These are phyloP conservation scores for Ophiostoma fasciatum DNA, from an alignment of 2,329 filamentous ascomycete species.

Conservation along the genomic window DNA sequence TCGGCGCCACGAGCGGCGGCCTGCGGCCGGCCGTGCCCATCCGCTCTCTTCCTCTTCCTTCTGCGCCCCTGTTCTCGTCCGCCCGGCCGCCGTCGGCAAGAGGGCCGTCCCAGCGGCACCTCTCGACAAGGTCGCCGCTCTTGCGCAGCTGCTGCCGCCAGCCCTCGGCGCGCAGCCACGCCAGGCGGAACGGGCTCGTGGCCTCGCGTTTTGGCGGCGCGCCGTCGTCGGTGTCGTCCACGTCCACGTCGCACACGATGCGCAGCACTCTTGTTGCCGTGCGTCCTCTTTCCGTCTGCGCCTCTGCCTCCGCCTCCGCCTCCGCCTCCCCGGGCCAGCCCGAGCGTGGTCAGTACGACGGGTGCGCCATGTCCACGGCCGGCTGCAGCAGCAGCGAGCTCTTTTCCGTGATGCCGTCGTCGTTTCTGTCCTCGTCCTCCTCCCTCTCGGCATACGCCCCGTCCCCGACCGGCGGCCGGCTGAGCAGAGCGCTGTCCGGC, in stretches of 20 bases:
- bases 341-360: constrained; percentile 25
- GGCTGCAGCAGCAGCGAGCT: constrained; percentile 18
- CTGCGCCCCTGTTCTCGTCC: too few species aligned
- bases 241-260: not conserved
- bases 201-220: not conserved
- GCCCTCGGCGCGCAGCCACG: constrained; percentile 24
- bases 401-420: constrained; percentile 15
- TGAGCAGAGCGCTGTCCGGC: too few species aligned
- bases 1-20: constrained; percentile 1
- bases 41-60: too few species aligned
- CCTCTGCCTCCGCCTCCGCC: not conserved
- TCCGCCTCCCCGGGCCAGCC: too few species aligned
- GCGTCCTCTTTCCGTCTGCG: not conserved
- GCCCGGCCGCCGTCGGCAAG: constrained; percentile 9
- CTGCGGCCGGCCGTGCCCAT: not conserved
- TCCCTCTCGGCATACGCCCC: not conserved
- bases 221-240: not conserved
- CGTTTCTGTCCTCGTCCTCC: constrained; percentile 10
- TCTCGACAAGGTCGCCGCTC: constrained; percentile 20
- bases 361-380: not conserved
- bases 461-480: too few species aligned
- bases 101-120: constrained; percentile 19
- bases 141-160: constrained; percentile 21
- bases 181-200: constrained; percentile 16
- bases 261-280: not conserved